These are phyloP conservation scores for Toxoplasma gondii DNA, from an alignment of 169 alveolate genomes.

Conservation along the genomic window DNA sequence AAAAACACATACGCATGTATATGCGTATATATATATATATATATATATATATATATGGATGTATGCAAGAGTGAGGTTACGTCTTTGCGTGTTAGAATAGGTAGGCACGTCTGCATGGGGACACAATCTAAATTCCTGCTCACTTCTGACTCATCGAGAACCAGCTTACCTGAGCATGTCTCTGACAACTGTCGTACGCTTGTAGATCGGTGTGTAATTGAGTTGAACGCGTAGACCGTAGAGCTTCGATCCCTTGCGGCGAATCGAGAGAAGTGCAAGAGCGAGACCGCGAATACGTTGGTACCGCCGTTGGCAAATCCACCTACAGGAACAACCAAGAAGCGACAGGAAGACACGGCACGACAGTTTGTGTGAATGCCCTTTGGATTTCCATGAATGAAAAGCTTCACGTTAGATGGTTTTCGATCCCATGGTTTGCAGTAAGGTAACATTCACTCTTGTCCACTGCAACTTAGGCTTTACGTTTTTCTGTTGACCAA, in stretches of 20 bases:
- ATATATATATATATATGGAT: not conserved
- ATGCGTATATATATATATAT: not conserved
- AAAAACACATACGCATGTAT: not conserved
- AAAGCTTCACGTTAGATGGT: no score
- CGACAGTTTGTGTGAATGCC: no score
- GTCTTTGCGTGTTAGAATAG: not conserved
- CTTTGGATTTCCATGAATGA: no score
- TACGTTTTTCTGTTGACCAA: no score
- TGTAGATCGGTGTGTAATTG: slow-evolving; percentile 72
- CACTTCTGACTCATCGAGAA: not conserved
- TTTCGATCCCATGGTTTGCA: no score
- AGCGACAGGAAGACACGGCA: no score
- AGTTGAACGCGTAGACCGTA: slow-evolving; percentile 73
- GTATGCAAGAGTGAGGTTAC: not conserved
- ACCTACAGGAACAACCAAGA: slow-evolving; percentile 33
- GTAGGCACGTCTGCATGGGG: not conserved
- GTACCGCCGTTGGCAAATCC: slow-evolving; percentile 64
- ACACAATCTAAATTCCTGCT: not conserved
- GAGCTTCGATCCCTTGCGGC: slow-evolving; percentile 79
- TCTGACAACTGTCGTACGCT: slow-evolving; percentile 72
- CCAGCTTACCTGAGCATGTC: slow-evolving; percentile 74
- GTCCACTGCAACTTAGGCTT: no score
- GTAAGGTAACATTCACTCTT: no score
- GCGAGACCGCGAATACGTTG: slow-evolving; percentile 69
- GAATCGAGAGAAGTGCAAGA: slow-evolving; percentile 74